Evolutionary conservation across 2,329 filamentous ascomycete genomes (phyloP).

Genomic region (Colletotrichum musae): DNA sequence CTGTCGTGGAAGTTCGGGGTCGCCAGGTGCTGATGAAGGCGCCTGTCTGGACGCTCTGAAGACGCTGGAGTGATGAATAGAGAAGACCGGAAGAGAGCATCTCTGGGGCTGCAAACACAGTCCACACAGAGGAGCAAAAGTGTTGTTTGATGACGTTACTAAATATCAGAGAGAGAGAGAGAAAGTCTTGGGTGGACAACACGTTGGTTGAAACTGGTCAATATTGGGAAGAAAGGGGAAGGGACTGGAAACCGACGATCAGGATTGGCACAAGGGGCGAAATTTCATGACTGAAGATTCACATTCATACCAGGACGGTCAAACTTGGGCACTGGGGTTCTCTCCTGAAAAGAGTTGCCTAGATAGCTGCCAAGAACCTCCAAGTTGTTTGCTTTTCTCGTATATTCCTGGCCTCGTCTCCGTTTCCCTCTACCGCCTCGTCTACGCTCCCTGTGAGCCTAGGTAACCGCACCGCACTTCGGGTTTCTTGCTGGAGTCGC

Average conservation of each 20-base stretch:
- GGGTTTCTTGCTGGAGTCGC: conserved; percentile 31
- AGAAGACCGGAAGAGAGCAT: conserved; percentile 16
- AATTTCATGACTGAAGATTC: conserved; percentile 38
- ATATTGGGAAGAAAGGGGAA: conserved; percentile 17
- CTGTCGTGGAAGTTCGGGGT: conserved; percentile 81
- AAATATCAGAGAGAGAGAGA: neutral
- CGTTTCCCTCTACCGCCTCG: neutral
- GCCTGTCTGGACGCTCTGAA: conserved; percentile 75
- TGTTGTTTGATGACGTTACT: conserved; percentile 10
- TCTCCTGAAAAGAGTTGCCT: conserved; percentile 21
- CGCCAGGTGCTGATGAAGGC: conserved; percentile 83
- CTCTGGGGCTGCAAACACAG: conserved; percentile 4
- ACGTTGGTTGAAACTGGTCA: conserved; percentile 5
- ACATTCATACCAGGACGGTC: conserved; percentile 35
- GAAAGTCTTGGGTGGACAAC: neutral
- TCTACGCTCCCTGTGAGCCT: conserved; percentile 16
- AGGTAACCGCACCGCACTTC: conserved; percentile 36
- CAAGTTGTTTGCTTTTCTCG: conserved; percentile 38
- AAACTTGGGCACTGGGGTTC: conserved; percentile 25
- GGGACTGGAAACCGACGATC: conserved; percentile 13
- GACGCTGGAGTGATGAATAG: neutral
- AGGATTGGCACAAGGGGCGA: conserved; percentile 21
- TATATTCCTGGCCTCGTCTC: conserved; percentile 7
- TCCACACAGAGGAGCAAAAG: conserved; percentile 7
- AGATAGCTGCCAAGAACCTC: conserved; percentile 34